phyloP scores from a whole-genome alignment of 2,329 filamentous ascomycete species.

The Sporothrix pseudoabietina region DNA sequence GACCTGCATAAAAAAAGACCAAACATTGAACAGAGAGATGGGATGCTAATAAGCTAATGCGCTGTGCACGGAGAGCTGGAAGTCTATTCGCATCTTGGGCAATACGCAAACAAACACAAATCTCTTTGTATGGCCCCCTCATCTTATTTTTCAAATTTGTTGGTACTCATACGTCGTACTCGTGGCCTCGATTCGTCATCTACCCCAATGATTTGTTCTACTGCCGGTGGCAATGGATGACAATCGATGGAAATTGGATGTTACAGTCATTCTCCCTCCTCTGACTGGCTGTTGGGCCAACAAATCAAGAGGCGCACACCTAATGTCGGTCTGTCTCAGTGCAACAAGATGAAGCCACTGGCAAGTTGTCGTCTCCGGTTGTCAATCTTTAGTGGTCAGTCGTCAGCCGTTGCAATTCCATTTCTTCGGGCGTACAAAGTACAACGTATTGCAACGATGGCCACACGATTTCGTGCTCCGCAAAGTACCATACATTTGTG shows the following conservation, averaged over 20 bases:
- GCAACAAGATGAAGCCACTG: neutral
- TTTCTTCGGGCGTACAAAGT: neutral
- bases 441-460: neutral
- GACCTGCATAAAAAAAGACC: neutral
- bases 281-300: slow-evolving; percentile 18
- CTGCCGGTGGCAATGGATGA: neutral
- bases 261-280: neutral
- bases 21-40: neutral
- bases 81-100: neutral
- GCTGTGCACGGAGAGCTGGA: too few species aligned
- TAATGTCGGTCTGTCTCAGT: slow-evolving; percentile 9
- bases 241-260: neutral
- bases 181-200: neutral
- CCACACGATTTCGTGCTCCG: too few species aligned
- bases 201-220: neutral
- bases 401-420: neutral
- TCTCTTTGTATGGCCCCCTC: neutral
- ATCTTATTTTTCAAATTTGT: neutral
- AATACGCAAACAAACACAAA: neutral
- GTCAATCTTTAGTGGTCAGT: neutral
- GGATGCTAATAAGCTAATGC: neutral
- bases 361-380: neutral
- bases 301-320: slow-evolving; percentile 10
- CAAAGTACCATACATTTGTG: neutral
- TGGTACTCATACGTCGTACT: neutral